These are phyloP conservation scores for Pythium vanterpoolii DNA, from an alignment of 352 stramenopile genomes.

Conservation along the genomic window DNA sequence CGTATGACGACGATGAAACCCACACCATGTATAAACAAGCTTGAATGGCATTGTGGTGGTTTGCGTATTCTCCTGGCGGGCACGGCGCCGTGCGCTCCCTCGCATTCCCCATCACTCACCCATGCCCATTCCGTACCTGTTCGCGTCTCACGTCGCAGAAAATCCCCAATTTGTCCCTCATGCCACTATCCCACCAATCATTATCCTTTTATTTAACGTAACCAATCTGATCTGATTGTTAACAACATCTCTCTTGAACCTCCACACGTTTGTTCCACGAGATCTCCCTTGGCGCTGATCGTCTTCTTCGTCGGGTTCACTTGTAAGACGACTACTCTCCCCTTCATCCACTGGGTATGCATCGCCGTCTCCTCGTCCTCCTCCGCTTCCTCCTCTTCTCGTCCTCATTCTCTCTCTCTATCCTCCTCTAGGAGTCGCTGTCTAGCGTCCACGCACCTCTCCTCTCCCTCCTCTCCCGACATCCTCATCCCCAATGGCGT, in stretches of 20 bases:
- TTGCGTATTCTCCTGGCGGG: neutral
- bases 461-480: neutral
- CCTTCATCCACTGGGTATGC: neutral
- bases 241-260: constrained; percentile 23
- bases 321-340: neutral
- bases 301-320: neutral
- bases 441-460: neutral
- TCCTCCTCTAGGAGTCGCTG: neutral
- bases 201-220: constrained; percentile 7
- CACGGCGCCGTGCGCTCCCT: no score
- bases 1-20: neutral
- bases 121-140: constrained; percentile 1
- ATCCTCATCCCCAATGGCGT: constrained; percentile 11
- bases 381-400: neutral
- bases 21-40: neutral
- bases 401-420: neutral
- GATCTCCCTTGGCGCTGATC: neutral
- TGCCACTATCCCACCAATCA: constrained; percentile 12
- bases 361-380: neutral
- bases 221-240: neutral
- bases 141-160: constrained; percentile 20
- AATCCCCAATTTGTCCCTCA: constrained; percentile 12
- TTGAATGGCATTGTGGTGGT: neutral
- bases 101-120: constrained; percentile 12
- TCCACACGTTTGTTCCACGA: constrained; percentile 27